Evolutionary conservation across 768 basidiomycete genomes (phyloP).

Genomic region (Rhizopogon vulgaris): DNA sequence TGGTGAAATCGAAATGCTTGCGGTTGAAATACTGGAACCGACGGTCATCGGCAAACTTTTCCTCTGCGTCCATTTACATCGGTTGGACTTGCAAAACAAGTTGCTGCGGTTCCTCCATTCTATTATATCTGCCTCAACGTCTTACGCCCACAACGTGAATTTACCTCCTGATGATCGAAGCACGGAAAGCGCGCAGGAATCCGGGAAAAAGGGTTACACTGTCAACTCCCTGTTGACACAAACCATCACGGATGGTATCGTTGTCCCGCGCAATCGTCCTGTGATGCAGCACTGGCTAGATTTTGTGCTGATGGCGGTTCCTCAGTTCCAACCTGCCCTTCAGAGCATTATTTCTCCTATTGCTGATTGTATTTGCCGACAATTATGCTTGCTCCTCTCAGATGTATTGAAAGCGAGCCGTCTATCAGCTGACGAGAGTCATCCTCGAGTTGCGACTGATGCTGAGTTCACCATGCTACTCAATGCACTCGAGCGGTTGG

Average conservation of each 20-base stretch:
- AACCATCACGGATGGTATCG: slow-evolving; percentile 77
- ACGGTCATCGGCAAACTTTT: slow-evolving; percentile 72
- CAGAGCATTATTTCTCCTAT: slow-evolving; percentile 66
- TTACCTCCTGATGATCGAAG: slow-evolving; percentile 26
- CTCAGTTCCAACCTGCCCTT: slow-evolving; percentile 73
- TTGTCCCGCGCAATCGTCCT: slow-evolving; percentile 60
- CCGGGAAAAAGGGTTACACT: slow-evolving; percentile 32
- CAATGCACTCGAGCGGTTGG: slow-evolving; percentile 76
- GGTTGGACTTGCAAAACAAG: slow-evolving; percentile 88
- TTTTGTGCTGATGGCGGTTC: slow-evolving; percentile 86
- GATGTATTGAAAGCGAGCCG: slow-evolving; percentile 46
- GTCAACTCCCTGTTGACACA: slow-evolving; percentile 72
- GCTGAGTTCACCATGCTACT: slow-evolving; percentile 81
- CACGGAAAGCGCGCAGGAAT: slow-evolving; percentile 29
- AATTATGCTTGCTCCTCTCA: slow-evolving; percentile 49
- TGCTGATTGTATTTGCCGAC: slow-evolving; percentile 72
- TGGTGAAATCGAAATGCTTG: slow-evolving; percentile 64
- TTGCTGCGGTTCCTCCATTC: slow-evolving; percentile 88
- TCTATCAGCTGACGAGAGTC: slow-evolving; percentile 33
- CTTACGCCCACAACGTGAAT: slow-evolving; percentile 24
- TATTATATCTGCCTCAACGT: slow-evolving; percentile 60
- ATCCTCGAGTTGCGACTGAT: slow-evolving; percentile 56
- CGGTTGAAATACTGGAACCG: slow-evolving; percentile 62
- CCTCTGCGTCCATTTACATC: slow-evolving; percentile 57
- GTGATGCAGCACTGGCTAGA: slow-evolving; percentile 95